Conservation (phyloP, 116 monocot species). For the Zostera marina region DNA sequence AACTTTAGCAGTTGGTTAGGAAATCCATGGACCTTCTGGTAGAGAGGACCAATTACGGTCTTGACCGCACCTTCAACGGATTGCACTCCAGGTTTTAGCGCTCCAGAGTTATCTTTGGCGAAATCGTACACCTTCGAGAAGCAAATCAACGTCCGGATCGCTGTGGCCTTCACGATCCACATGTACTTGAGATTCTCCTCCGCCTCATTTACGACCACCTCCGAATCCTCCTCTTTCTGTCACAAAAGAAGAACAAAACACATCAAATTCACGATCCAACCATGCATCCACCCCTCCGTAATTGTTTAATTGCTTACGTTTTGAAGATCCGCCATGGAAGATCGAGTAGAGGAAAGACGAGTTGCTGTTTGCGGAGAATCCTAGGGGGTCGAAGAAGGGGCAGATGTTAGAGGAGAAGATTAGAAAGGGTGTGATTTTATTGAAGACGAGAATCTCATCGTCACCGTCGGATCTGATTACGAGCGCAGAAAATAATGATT, state of each 20-base stretch:
- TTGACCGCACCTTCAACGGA: slow-evolving; percentile 57
- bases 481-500: background rate
- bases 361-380: background rate
- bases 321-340: too few species aligned
- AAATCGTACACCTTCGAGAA: slow-evolving; percentile 42
- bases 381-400: background rate
- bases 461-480: background rate
- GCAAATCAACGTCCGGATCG: slow-evolving; percentile 41
- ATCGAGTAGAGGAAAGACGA: too few species aligned
- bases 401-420: background rate
- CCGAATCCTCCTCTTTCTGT: background rate
- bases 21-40: slow-evolving; percentile 33
- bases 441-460: background rate
- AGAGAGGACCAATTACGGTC: slow-evolving; percentile 58
- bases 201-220: slow-evolving; percentile 5
- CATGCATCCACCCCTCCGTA: too few species aligned
- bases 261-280: background rate
- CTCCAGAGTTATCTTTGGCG: slow-evolving; percentile 66
- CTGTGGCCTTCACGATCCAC: slow-evolving; percentile 49
- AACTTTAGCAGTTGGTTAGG: slow-evolving; percentile 65
- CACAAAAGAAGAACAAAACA: background rate
- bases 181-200: slow-evolving; percentile 45
- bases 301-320: too few species aligned
- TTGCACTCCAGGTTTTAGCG: slow-evolving; percentile 55
- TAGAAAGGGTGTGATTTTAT: background rate